Evolutionary conservation across 768 basidiomycete species (phyloP), one percentile per base, ranked within the genome.

Genomic region (Psilocybe cyanescens): DNA sequence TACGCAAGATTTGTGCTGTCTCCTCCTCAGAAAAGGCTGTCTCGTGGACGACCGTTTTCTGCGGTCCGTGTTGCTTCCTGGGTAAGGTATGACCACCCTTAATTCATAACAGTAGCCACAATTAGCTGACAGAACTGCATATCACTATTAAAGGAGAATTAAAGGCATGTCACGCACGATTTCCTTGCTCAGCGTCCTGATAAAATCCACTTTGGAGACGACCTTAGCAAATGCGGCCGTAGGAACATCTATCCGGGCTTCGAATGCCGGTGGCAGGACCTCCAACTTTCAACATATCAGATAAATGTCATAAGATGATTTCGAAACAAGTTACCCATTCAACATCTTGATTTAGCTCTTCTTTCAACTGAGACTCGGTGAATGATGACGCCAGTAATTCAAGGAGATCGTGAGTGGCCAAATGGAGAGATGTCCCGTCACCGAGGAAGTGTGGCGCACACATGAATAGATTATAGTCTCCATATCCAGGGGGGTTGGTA

Each of bases 61-160:
- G 77, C 64, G 65, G 67, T 69, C 64, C 71, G 72, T 59, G 83
- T 51, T 73, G 71, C 16, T 57, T 58, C n/a, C 76, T 82, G 0
- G 67, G 54, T 65, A 91, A 84, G 3, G 75, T 66, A 63, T 91
- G 89, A 4, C 87, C 88, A 24, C 89, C 85, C 81, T 83, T 6
- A 52, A 47, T 33, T 37, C 57, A 5, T 37, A 14, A 31, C 39
- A 31, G 44, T 11, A 33, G 47, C 7, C 12, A 37, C 31, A 53
- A 24, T 53, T 31, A 37, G 51, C 17, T n/a, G 31, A 31, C 11
- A 51, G 9, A 11, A 8, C 5, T 9, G 12, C n/a, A 6, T 19
- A 12, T 44, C 4, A n/a, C 41, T 44, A 1, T 44, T 6, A 1
- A 8, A 44, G 41, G 41, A 14, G 1, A 33, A 30, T 46, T 3